These are phyloP conservation scores for Fusarium neocosmosporiellum DNA, from an alignment of 2,329 filamentous ascomycete species.

Conservation along the genomic window DNA sequence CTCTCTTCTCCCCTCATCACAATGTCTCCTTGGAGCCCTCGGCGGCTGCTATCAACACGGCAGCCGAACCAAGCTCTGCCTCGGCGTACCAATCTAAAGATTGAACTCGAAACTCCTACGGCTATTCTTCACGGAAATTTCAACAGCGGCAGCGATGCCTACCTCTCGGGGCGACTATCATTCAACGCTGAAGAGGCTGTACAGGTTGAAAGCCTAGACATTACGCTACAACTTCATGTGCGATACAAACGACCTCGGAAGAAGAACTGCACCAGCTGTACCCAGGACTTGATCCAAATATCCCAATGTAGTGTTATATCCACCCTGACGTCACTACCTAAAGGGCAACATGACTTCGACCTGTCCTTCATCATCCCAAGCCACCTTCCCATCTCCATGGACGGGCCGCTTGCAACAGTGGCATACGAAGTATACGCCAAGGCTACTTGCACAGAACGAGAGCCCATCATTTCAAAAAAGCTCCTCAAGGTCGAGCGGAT, in stretches of 20 bases:
- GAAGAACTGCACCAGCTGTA: not conserved
- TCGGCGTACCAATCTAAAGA: not conserved
- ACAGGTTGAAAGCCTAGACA: not conserved
- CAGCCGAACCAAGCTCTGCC: not conserved
- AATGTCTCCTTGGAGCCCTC: not conserved
- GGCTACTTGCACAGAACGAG: not conserved
- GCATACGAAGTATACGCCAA: not conserved
- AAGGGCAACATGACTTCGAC: not conserved
- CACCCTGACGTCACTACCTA: not conserved
- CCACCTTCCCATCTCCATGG: not conserved
- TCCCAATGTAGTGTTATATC: not conserved
- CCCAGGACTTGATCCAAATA: not conserved
- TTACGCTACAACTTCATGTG: not conserved
- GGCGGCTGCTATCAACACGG: not conserved
- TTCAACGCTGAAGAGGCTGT: not conserved
- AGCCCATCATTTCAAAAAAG: not conserved
- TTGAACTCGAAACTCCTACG: not conserved
- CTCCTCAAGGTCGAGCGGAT: not conserved
- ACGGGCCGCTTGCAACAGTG: not conserved
- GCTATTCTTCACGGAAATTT: not conserved
- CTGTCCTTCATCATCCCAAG: not conserved
- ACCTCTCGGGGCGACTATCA: not conserved
- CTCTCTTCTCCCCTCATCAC: not conserved
- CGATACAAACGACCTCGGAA: not conserved
- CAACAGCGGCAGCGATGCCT: not conserved